Evolutionary conservation across 306 rosid species (phyloP).

Genomic region (Boehmeria nivea): DNA sequence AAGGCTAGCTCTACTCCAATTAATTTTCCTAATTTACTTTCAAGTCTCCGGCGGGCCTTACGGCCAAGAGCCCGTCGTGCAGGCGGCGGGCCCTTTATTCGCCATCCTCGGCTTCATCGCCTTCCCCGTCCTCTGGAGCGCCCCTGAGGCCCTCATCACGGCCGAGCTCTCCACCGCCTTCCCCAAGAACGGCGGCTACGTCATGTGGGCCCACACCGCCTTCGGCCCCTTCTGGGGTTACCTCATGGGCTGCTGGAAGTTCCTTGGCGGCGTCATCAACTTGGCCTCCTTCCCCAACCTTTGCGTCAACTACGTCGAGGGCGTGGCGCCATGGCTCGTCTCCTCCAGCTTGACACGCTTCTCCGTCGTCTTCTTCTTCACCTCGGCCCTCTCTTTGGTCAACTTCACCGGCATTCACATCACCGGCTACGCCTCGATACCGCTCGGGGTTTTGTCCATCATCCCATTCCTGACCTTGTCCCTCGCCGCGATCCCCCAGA

Average conservation of each 20-base stretch:
- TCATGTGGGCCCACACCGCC: constrained; percentile 63
- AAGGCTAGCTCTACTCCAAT: constrained; percentile 42
- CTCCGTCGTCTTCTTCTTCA: constrained; percentile 27
- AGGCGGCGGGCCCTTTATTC: constrained; percentile 46
- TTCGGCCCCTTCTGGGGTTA: constrained; percentile 81
- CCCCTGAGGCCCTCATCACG: constrained; percentile 71
- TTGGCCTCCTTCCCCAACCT: constrained; percentile 53
- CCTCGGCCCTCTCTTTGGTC: constrained; percentile 37
- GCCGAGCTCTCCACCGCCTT: constrained; percentile 61
- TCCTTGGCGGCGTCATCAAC: constrained; percentile 51
- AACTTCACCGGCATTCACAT: constrained; percentile 53
- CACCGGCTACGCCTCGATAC: constrained; percentile 49
- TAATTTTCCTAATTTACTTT: constrained; percentile 59
- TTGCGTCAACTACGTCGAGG: constrained; percentile 47
- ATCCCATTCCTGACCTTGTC: constrained; percentile 46
- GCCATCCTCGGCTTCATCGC: constrained; percentile 48
- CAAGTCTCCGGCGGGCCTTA: constrained; percentile 82
- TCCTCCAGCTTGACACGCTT: constrained; percentile 29
- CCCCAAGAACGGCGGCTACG: constrained; percentile 71
- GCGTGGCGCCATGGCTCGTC: constrained; percentile 21
- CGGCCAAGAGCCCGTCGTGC: constrained; percentile 53
- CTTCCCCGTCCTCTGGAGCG: constrained; percentile 63
- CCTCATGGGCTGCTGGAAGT: constrained; percentile 58
- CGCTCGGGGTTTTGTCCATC: constrained; percentile 43
- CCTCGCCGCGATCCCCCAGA: constrained; percentile 42